Percentiles rank a stretch among this genome's conserved stretches.
Evolutionary conservation across 164 flowering plant genomes (phyloP).

Genomic region (Malania oleifera): DNA sequence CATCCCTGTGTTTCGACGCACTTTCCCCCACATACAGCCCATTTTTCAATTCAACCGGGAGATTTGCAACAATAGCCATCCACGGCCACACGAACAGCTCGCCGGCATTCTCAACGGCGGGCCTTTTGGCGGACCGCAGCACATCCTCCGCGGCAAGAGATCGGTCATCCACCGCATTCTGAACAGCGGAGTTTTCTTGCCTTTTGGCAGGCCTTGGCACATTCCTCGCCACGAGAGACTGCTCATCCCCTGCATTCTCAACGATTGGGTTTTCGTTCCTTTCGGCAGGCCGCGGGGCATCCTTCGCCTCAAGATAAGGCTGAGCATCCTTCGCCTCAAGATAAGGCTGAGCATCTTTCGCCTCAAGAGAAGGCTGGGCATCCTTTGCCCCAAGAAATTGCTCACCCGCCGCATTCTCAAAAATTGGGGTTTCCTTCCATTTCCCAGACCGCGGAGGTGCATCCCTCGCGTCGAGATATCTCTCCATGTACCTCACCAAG

Average conservation of each 20-base stretch:
- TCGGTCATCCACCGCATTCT: too few species aligned
- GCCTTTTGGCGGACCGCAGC: background rate
- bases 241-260: too few species aligned
- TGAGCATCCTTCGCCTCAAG: too few species aligned
- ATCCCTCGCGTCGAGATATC: slow-evolving; percentile 9
- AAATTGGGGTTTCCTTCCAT: too few species aligned
- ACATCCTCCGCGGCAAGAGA: slow-evolving; percentile 5
- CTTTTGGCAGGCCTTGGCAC: too few species aligned
- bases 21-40: slow-evolving; percentile 46
- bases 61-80: slow-evolving; percentile 51
- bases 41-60: slow-evolving; percentile 23
- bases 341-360: too few species aligned
- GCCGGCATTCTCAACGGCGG: slow-evolving; percentile 6
- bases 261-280: background rate
- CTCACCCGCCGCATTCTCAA: too few species aligned
- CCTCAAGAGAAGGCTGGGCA: too few species aligned
- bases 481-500: slow-evolving; percentile 27
- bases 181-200: too few species aligned
- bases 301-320: background rate
- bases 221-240: too few species aligned
- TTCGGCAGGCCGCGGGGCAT: background rate
- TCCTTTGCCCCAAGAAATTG: too few species aligned
- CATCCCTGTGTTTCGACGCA: slow-evolving; percentile 39
- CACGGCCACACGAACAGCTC: slow-evolving; percentile 50
- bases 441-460: background rate